phyloP scores from a whole-genome alignment of 2,329 filamentous ascomycete genomes.

The Blumeria graminis region DNA sequence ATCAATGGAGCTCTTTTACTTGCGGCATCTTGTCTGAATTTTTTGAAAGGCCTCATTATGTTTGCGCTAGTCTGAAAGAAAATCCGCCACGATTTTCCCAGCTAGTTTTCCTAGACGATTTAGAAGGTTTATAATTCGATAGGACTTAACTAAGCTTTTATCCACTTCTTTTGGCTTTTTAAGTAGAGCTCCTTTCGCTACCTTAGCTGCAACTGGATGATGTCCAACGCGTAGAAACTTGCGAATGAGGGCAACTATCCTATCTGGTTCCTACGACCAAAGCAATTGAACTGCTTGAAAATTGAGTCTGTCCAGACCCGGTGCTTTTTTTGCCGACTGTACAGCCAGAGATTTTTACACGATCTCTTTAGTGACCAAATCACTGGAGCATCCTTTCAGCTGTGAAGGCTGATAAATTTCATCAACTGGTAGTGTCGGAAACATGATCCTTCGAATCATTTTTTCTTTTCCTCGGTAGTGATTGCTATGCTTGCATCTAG shows the following conservation, averaged over 20 bases:
- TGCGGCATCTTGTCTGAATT: neutral
- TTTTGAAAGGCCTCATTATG: neutral
- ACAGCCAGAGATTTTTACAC: neutral
- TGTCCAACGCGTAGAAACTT: neutral
- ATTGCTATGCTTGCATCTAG: neutral
- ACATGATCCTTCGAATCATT: neutral
- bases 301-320: neutral
- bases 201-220: neutral
- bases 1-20: neutral
- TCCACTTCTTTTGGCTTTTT: neutral
- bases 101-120: neutral
- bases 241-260: neutral
- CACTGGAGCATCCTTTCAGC: neutral
- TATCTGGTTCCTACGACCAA: neutral
- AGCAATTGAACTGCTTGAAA: neutral
- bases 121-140: neutral
- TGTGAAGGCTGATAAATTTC: neutral
- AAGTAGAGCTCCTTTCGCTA: neutral
- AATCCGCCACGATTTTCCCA: neutral
- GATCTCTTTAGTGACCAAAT: neutral
- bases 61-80: neutral
- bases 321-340: neutral
- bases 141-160: neutral
- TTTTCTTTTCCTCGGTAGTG: slow-evolving; percentile 1
- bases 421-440: neutral